Base-by-base conservation (phyloP, 1,284 basidiomycete genomes). In the Ceratobasidium sp. region DNA sequence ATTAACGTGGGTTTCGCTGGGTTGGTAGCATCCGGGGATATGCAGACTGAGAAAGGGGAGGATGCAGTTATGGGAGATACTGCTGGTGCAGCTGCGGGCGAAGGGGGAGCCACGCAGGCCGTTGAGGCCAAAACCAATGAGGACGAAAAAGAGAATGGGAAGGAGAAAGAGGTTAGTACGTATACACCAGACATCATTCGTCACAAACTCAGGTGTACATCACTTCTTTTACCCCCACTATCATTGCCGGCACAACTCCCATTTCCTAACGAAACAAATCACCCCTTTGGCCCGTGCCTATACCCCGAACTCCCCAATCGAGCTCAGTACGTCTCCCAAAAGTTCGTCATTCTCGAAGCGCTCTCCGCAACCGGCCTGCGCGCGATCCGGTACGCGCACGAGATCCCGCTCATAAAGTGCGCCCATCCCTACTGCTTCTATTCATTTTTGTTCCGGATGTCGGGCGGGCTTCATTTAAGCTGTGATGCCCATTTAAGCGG, bases 301-400 rank as follows among this genome's bases (percentile, higher is more conserved):
- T 31, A 41, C 58, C 43, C 49, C 39, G 31, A 49, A 63, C 48
- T 24, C 34, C 49, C n/a, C 19, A 29, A 16, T 62, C 27, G 43
- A 46, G 48, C 69, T 19, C 76, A 85, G 81, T 90, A 88, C 79
- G 82, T 83, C 41, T 86, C 90, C 0, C 86, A 90, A 78, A 90
- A 89, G 77, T 90, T 96, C 79, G 90, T 90, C 9, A 86, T 98
- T 14, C 86, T 99, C n/a, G 97, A 99, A 83, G 95, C 96, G 0
- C 88, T 99, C 22, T 96, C 95, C 19, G 97, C 97, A 0, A 99
- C 98, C 0, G 97, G 97, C 29, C 86, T 99, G 29, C 91, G 97
- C 13, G 93, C 96, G 2, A 98, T 99, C 77, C 93, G 97, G 39
- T 99, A 99, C 81, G 97, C 97, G 0, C 96, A 98, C 79, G 97